Evolutionary conservation across 768 basidiomycete species (phyloP).

Genomic region (Crucibulum laeve): DNA sequence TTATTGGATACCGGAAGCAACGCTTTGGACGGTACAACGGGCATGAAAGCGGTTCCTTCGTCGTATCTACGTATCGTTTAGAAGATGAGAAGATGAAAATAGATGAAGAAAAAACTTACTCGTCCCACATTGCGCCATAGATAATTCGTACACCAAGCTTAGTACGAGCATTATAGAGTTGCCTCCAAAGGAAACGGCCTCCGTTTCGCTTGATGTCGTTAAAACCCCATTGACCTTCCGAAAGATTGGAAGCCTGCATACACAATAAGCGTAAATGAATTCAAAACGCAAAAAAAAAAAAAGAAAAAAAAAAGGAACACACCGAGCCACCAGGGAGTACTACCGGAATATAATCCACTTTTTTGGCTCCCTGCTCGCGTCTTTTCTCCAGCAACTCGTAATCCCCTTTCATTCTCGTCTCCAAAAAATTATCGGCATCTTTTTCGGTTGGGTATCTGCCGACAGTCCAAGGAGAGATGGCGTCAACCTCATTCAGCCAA

Average conservation of each 20-base stretch:
- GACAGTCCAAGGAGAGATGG: slow-evolving; percentile 80
- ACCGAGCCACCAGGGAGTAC: slow-evolving; percentile 82
- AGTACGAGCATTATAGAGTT: slow-evolving; percentile 67
- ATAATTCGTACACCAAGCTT: slow-evolving; percentile 58
- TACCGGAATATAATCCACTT: slow-evolving; percentile 80
- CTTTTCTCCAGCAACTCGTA: slow-evolving; percentile 51
- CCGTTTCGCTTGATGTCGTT: slow-evolving; percentile 72
- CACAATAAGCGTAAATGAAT: slow-evolving; percentile 5
- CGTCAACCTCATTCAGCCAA: slow-evolving; percentile 77
- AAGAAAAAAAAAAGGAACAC: slow-evolving; percentile 23
- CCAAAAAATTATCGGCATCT: slow-evolving; percentile 61
- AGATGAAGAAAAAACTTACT: slow-evolving; percentile 33
- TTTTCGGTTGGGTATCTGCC: slow-evolving; percentile 61
- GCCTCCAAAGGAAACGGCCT: slow-evolving; percentile 76
- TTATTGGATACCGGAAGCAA: slow-evolving; percentile 58
- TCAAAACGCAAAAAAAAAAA: not conserved
- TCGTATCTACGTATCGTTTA: slow-evolving; percentile 53
- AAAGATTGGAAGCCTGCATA: slow-evolving; percentile 76
- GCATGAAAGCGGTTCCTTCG: slow-evolving; percentile 82
- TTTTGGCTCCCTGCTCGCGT: slow-evolving; percentile 40
- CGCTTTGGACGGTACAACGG: slow-evolving; percentile 54
- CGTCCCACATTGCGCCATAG: slow-evolving; percentile 90
- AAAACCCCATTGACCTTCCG: slow-evolving; percentile 64
- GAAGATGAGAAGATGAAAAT: slow-evolving; percentile 1
- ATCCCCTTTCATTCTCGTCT: slow-evolving; percentile 61